Percentiles rank a stretch among this genome's conserved stretches.
phyloP scores from a whole-genome alignment of 225 moss, liverwort and hornwort species.

The Anthoceros angustus region DNA sequence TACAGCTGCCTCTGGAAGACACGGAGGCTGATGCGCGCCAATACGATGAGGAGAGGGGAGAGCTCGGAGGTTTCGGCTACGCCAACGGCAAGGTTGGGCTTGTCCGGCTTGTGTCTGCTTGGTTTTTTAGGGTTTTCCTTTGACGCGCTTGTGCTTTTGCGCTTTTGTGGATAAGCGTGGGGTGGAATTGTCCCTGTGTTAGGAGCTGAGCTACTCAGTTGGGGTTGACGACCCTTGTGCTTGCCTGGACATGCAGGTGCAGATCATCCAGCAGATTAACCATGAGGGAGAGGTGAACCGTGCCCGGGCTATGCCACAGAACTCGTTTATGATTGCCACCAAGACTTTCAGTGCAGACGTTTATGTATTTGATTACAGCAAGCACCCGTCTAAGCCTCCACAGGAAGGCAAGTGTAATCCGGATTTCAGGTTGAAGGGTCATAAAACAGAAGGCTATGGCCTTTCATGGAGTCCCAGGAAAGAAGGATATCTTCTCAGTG shows the following conservation, averaged over 20 bases:
- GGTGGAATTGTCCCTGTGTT: too few relatives aligned
- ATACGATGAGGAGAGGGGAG: constrained; percentile 64
- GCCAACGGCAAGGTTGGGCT: constrained; percentile 59
- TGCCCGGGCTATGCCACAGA: constrained; percentile 82
- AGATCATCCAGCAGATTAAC: constrained; percentile 72
- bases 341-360: constrained; percentile 83
- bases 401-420: constrained; percentile 79
- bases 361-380: constrained; percentile 77
- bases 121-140: not conserved
- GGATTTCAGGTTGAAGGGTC: constrained; percentile 55
- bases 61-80: constrained; percentile 57
- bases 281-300: constrained; percentile 90
- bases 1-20: constrained; percentile 68
- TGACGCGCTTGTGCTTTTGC: not conserved
- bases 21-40: constrained; percentile 66
- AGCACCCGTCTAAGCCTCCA: constrained; percentile 80
- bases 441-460: constrained; percentile 60
- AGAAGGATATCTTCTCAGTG: constrained; percentile 70
- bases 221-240: too few relatives aligned
- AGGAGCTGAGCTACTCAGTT: too few relatives aligned
- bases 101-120: not conserved
- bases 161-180: too few relatives aligned
- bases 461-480: constrained; percentile 61
- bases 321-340: constrained; percentile 62
- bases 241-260: constrained; percentile 24